Evolutionary conservation across 2,329 filamentous ascomycete genomes (phyloP), one percentile per base, ranked within the genome.

Genomic region (Hymenoscyphus scutula): DNA sequence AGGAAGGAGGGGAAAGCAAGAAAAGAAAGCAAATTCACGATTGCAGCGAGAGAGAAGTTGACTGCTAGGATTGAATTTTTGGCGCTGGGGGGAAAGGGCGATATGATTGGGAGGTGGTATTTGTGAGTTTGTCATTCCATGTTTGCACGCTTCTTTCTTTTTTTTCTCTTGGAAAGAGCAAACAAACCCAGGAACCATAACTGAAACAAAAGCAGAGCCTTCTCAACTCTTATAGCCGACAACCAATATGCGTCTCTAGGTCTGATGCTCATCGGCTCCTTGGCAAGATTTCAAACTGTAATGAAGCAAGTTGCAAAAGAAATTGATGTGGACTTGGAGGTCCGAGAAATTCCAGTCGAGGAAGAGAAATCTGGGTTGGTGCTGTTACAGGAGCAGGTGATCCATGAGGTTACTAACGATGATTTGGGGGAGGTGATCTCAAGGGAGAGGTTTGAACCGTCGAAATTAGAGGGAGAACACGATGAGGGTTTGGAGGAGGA

Each of bases 161-260:
- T 19, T 17, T 48, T 48, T 11, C 23, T 48, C 3, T 6, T 10
- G 41, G n/a, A 1, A 32, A 29, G 53, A 32, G 25, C 13, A 30
- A 13, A 29, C 19, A n/a, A 30, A 13, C 19, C 8, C 25, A 25
- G 45, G 25, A 51, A 25, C 3, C 13, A 29, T 38, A 30, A 30
- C 25, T 58, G n/a, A n/a, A n/a, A 38, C 5, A 5, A 27, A 30
- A 32, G n/a, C 78, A 73, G 76, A 19, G 79, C 84, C 1, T 93
- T 94, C 73, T 86, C 87, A 0, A 88, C 87, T 65, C 77, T 94
- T 51, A 78, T 88, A 3, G 87, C 87, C 19, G 89, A 93, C 74
- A 84, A 82, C 37, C 90, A 92, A 70, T 90, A 90, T 74, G 85
- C 90, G 2, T 79, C 86, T 3, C 79, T 94, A 2, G 91, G 90